Percentiles rank a stretch among this genome's conserved stretches.
Conservation (phyloP, 805 yeast genomes). For the Pichia cabralensis region DNA sequence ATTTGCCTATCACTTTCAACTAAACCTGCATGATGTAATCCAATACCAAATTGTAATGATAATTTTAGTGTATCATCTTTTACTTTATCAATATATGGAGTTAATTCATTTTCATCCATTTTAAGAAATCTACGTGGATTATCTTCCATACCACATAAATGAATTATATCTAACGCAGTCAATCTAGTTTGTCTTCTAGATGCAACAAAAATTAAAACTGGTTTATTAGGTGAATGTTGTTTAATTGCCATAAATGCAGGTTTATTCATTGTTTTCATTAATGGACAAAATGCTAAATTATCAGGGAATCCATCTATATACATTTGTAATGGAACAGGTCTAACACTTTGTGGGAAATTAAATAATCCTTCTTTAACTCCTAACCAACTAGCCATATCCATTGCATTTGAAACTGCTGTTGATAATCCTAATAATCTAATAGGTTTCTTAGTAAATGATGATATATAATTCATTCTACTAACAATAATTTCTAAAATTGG, state of each 20-base stretch:
- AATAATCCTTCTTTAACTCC: slow-evolving; percentile 66
- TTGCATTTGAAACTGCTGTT: slow-evolving; percentile 79
- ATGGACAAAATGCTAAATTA: slow-evolving; percentile 67
- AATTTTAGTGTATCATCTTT: slow-evolving; percentile 76
- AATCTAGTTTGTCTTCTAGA: slow-evolving; percentile 75
- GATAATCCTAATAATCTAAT: slow-evolving; percentile 69
- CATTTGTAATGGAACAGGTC: slow-evolving; percentile 83
- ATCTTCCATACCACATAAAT: slow-evolving; percentile 69
- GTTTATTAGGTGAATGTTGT: slow-evolving; percentile 79
- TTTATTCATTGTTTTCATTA: slow-evolving; percentile 81
- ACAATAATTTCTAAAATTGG: slow-evolving; percentile 84
- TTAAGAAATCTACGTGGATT: slow-evolving; percentile 62
- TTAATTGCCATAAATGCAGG: slow-evolving; percentile 91
- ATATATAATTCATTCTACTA: slow-evolving; percentile 71
- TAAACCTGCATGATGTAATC: slow-evolving; percentile 74
- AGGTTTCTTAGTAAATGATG: slow-evolving; percentile 49
- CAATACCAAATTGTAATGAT: slow-evolving; percentile 71
- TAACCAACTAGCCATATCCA: slow-evolving; percentile 80
- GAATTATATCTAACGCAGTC: slow-evolving; percentile 70
- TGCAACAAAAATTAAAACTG: slow-evolving; percentile 77
- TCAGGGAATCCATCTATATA: slow-evolving; percentile 82
- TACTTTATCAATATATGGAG: slow-evolving; percentile 39
- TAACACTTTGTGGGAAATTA: slow-evolving; percentile 71
- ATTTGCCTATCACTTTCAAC: slow-evolving; percentile 64
- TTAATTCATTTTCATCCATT: slow-evolving; percentile 57